Conservation (phyloP, 495 filamentous ascomycete species). For the Parachaetomium inaequale region DNA sequence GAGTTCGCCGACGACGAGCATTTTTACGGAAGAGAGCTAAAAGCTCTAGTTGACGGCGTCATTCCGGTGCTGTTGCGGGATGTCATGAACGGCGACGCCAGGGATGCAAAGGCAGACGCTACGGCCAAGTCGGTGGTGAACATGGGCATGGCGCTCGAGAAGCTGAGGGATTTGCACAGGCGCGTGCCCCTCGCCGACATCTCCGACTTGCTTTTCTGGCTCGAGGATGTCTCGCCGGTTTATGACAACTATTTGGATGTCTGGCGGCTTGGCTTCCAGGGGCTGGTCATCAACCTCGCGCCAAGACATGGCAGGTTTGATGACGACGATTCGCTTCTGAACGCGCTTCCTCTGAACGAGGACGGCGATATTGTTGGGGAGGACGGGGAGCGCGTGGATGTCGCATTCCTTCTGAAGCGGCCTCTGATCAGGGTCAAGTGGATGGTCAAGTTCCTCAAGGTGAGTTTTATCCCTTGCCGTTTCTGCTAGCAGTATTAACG, state of each 20-base stretch:
- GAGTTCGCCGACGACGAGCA: slow-evolving; percentile 81
- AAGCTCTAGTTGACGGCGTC: slow-evolving; percentile 91
- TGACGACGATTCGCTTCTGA: slow-evolving; percentile 56
- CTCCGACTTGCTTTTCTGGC: slow-evolving; percentile 72
- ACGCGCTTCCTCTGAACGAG: slow-evolving; percentile 70
- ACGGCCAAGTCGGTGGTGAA: slow-evolving; percentile 85
- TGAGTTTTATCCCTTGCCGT: slow-evolving; percentile 27
- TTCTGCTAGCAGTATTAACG: slow-evolving; percentile 1
- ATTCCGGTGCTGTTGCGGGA: slow-evolving; percentile 88
- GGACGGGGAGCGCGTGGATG: slow-evolving; percentile 87
- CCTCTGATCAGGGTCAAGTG: slow-evolving; percentile 87
- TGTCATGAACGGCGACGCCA: slow-evolving; percentile 68
- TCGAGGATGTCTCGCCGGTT: slow-evolving; percentile 65
- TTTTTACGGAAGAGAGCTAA: slow-evolving; percentile 89
- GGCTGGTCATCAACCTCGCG: slow-evolving; percentile 89
- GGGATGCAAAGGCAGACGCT: slow-evolving; percentile 34
- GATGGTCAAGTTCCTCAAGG: slow-evolving; percentile 78
- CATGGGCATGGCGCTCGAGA: slow-evolving; percentile 89
- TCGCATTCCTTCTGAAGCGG: slow-evolving; percentile 86
- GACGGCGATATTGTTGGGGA: slow-evolving; percentile 73
- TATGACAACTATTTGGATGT: slow-evolving; percentile 86
- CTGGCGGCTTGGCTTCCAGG: slow-evolving; percentile 93
- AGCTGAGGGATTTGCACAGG: slow-evolving; percentile 73
- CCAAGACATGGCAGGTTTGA: slow-evolving; percentile 53
- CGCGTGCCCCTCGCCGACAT: slow-evolving; percentile 68